A percentile compares a stretch with the other conserved stretches of the same genome.
Evolutionary conservation across 2,329 filamentous ascomycete species (phyloP).

Genomic region (Thelonectria olida): DNA sequence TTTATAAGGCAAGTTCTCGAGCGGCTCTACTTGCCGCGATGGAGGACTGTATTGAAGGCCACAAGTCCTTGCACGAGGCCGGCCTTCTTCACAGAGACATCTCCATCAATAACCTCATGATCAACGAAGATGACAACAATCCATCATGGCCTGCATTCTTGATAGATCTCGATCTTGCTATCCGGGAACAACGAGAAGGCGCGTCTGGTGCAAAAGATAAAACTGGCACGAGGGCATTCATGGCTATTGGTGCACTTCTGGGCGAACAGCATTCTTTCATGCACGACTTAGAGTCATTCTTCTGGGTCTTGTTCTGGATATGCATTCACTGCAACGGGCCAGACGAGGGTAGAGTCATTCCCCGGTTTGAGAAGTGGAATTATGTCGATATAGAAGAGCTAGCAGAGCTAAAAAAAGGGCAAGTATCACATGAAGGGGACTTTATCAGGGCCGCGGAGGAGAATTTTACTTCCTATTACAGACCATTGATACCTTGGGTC

Average conservation of each 20-base stretch:
- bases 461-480: constrained; percentile 48
- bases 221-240: constrained; percentile 56
- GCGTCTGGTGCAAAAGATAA: constrained; percentile 51
- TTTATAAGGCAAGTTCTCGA: constrained; percentile 52
- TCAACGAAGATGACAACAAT: constrained; percentile 51
- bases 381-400: constrained; percentile 2
- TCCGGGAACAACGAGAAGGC: constrained; percentile 44
- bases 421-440: constrained; percentile 34
- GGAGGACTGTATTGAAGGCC: constrained; percentile 48
- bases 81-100: constrained; percentile 54
- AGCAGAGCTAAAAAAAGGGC: background rate
- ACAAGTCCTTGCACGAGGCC: too few relatives aligned
- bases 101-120: constrained; percentile 53
- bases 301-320: constrained; percentile 58
- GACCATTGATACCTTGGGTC: constrained; percentile 48
- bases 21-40: constrained; percentile 48
- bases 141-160: constrained; percentile 48
- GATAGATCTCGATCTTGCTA: constrained; percentile 52
- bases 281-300: constrained; percentile 53
- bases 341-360: constrained; percentile 1
- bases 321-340: constrained; percentile 51
- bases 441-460: constrained; percentile 42
- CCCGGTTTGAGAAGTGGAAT: constrained; percentile 30
- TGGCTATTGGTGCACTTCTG: constrained; percentile 54
- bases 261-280: constrained; percentile 56